These are phyloP conservation scores for Bondarzewia mesenterica DNA, from an alignment of 1,284 basidiomycete species.

Conservation along the genomic window DNA sequence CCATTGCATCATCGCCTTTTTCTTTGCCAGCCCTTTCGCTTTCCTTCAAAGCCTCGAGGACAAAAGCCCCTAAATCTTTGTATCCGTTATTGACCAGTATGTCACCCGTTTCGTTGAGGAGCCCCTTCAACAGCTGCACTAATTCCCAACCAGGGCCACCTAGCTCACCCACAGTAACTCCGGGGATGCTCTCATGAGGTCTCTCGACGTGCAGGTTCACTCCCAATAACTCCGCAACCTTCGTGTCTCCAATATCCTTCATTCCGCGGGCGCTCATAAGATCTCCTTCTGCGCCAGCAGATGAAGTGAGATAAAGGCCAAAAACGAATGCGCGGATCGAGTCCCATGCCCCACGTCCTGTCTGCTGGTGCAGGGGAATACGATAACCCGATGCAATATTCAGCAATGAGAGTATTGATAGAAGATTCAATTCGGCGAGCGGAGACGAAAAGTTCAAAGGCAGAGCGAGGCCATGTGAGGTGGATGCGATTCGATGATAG, in stretches of 20 bases:
- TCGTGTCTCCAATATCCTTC: conserved; percentile 37
- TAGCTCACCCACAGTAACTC: conserved; percentile 66
- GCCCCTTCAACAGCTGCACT: conserved; percentile 55
- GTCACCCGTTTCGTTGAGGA: conserved; percentile 67
- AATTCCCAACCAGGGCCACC: conserved; percentile 71
- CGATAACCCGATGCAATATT: conserved; percentile 81
- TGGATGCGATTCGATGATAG: conserved; percentile 51
- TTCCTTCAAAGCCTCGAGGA: conserved; percentile 55
- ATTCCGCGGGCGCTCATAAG: conserved; percentile 65
- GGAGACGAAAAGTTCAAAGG: conserved; percentile 69
- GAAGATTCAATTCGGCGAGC: conserved; percentile 65
- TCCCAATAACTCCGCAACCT: conserved; percentile 67
- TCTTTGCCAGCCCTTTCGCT: conserved; percentile 33
- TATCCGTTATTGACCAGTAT: conserved; percentile 56
- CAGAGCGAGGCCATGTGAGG: conserved; percentile 57
- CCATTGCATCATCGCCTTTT: conserved; percentile 27
- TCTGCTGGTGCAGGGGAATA: conserved; percentile 56
- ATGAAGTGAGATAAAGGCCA: conserved; percentile 60
- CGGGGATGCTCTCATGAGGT: conserved; percentile 61
- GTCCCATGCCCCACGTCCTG: conserved; percentile 74
- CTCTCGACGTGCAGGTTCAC: conserved; percentile 64
- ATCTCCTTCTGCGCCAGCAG: conserved; percentile 42
- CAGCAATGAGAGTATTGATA: conserved; percentile 64
- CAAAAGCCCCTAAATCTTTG: conserved; percentile 66
- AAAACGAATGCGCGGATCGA: conserved; percentile 68